phyloP scores from a whole-genome alignment of 139 green algal species.

The Micromonas pusilla region DNA sequence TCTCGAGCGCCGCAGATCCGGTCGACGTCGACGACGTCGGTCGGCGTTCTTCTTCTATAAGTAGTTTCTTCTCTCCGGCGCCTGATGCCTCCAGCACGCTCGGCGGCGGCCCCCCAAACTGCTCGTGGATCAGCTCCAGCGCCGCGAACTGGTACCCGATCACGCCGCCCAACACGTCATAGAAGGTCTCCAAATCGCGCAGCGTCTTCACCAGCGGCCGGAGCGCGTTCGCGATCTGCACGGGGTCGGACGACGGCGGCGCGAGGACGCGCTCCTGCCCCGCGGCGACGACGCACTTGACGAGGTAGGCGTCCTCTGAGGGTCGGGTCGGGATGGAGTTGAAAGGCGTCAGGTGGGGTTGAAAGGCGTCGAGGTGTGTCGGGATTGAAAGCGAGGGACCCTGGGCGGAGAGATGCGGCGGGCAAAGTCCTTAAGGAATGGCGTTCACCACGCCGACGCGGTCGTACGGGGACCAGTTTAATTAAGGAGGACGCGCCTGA shows the following conservation, averaged over 20 bases:
- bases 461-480: too few species aligned
- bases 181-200: conserved; percentile 61
- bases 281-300: conserved; percentile 29
- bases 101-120: not conserved
- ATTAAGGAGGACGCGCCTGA: conserved; percentile 2
- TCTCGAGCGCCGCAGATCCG: too few species aligned
- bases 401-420: too few species aligned
- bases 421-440: too few species aligned
- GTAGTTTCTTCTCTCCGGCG: too few species aligned
- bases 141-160: conserved; percentile 84
- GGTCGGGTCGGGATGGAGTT: not conserved
- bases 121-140: conserved; percentile 58
- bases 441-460: too few species aligned
- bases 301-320: conserved; percentile 14
- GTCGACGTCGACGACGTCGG: too few species aligned
- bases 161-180: conserved; percentile 89
- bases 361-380: too few species aligned
- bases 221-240: conserved; percentile 4
- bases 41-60: too few species aligned
- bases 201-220: conserved; percentile 26
- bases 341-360: too few species aligned
- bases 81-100: too few species aligned
- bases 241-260: not conserved
- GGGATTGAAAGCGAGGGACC: too few species aligned
- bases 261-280: conserved; percentile 33